A percentile compares a stretch with the other conserved stretches of the same genome.
phyloP scores from a whole-genome alignment of 495 filamentous ascomycete genomes.

The Rhizodiscina lignyota region DNA sequence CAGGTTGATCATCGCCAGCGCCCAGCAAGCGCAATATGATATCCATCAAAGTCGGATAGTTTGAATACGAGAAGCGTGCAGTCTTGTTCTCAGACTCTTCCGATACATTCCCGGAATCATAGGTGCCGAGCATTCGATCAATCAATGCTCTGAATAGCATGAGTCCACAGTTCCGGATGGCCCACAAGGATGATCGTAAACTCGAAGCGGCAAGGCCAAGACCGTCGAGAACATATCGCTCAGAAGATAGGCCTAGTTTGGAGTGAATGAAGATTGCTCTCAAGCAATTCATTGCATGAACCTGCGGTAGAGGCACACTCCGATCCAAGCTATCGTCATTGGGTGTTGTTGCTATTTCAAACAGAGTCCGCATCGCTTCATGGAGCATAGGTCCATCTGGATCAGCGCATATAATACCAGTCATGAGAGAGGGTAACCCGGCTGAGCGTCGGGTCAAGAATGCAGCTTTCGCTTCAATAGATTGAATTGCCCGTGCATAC shows the following conservation, averaged over 20 bases:
- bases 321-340: conserved; percentile 29
- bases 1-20: conserved; percentile 1
- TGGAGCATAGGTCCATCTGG: conserved; percentile 29
- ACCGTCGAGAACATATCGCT: conserved; percentile 50
- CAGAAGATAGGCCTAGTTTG: conserved; percentile 43
- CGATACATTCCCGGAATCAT: conserved; percentile 32
- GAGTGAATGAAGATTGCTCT: conserved; percentile 76
- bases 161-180: conserved; percentile 80
- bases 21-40: conserved; percentile 52
- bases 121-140: conserved; percentile 54
- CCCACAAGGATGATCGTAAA: conserved; percentile 58
- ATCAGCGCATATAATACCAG: conserved; percentile 50
- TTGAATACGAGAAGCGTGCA: conserved; percentile 43
- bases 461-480: conserved; percentile 49
- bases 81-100: conserved; percentile 12
- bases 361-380: conserved; percentile 34
- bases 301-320: conserved; percentile 55
- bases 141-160: conserved; percentile 75
- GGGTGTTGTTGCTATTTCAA: conserved; percentile 36
- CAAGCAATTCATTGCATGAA: conserved; percentile 84
- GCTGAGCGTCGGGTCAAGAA: conserved; percentile 82
- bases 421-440: conserved; percentile 72
- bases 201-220: conserved; percentile 59
- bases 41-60: conserved; percentile 51
- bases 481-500: conserved; percentile 41